Evolutionary conservation across 495 filamentous ascomycete genomes (phyloP), one percentile per base, ranked within the genome.

Genomic region (Podospora didyma): DNA sequence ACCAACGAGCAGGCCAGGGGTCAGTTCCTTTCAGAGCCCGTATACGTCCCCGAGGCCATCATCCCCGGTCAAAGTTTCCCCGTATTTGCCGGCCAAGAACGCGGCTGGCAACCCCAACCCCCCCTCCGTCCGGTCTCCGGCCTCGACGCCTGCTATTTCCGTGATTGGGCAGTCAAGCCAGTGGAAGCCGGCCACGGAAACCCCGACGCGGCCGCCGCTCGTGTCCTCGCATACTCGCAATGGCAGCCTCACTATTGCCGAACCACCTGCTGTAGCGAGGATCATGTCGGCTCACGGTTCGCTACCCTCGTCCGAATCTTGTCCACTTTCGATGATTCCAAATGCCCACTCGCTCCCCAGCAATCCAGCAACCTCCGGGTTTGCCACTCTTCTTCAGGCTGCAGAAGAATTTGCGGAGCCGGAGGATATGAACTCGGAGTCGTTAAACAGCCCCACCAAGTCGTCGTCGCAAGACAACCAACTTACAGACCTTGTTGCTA

Each of bases 401-500:
- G 75, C 75, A 12, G 78, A 82, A 26, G 77, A 81, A n/a, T 68
- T 78, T 46, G 59, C 64, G 10, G 65, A 65, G 22, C 34, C 54
- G 9, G 64, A 66, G 22, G 70, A 72, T 1, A 64, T 63, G 17
- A 57, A 64, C 14, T 49, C 63, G n/a, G 63, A 69, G n/a, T 62
- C 67, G 23, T 64, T 72, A 10, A 73, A 77, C 31, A 86, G 80
- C 59, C 82, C 82, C 3, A 77, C 77, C 6, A 82, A 77, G 56
- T 66, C 75, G 2, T 62, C 64, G 5, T 62, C 73, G 51, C 77
- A 75, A 19, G 60, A 77, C 11, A 81, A 81, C 51, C 79, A 81
- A 22, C 69, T 81, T 51, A 86, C 77, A 50, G 89, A 92, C 37
- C 66, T 86, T 9, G 90, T 92, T 2, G 80, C 88, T 11, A 93